phyloP scores from a whole-genome alignment of 225 moss, liverwort and hornwort species.

The Anthoceros angustus region DNA sequence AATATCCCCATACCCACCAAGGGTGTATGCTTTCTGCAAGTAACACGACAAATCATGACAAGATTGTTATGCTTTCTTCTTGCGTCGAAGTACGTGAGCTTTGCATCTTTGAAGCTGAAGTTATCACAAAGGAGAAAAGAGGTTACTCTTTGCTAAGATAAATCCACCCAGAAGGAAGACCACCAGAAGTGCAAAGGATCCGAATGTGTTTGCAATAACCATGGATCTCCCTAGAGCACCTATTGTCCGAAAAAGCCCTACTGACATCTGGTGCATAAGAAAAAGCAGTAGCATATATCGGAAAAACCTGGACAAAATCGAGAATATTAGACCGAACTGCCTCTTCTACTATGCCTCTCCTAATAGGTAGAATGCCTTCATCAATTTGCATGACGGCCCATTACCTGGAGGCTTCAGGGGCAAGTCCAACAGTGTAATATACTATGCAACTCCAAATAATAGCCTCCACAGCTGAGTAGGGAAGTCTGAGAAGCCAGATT shows the following conservation, averaged over 20 bases:
- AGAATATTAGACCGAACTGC: not conserved
- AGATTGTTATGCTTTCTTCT: not conserved
- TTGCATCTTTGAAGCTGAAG: no score
- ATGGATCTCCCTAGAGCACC: conserved; percentile 32
- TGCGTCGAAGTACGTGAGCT: no score
- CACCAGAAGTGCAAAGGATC: conserved; percentile 28
- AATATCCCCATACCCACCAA: conserved; percentile 68
- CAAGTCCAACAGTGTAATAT: conserved; percentile 29
- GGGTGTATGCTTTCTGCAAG: conserved; percentile 29
- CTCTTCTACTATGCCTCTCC: not conserved
- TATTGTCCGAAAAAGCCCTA: conserved; percentile 30
- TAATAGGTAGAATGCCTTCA: not conserved
- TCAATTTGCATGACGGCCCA: not conserved
- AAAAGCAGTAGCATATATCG: conserved; percentile 27
- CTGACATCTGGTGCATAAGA: conserved; percentile 34
- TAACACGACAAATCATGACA: not conserved
- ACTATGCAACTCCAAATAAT: conserved; percentile 30
- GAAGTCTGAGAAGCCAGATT: conserved; percentile 31
- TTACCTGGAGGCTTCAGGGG: conserved; percentile 17
- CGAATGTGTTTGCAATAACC: conserved; percentile 38
- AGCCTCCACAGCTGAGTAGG: conserved; percentile 30
- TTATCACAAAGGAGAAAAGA: no score
- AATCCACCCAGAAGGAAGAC: conserved; percentile 32
- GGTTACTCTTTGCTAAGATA: conserved; percentile 24
- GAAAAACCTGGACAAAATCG: conserved; percentile 11